These are phyloP conservation scores for Penicillium dipodomyicola DNA, from an alignment of 495 filamentous ascomycete genomes.

Conservation along the genomic window DNA sequence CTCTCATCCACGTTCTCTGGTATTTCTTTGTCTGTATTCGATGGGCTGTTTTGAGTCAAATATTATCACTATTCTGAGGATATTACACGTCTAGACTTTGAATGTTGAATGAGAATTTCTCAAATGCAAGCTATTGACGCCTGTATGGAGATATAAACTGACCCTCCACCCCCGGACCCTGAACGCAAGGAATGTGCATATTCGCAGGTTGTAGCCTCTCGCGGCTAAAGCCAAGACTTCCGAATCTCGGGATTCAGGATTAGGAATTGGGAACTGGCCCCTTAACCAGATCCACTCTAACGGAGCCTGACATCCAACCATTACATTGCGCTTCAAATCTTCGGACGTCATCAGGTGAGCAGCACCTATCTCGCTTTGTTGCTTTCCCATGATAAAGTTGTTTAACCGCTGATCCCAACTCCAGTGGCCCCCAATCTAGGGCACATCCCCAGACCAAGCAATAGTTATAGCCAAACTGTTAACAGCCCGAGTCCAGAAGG, in stretches of 20 bases:
- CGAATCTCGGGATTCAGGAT: not conserved
- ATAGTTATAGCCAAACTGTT: not conserved
- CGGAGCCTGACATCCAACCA: not conserved
- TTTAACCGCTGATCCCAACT: not conserved
- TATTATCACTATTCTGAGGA: not conserved
- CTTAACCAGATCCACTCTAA: conserved; percentile 7
- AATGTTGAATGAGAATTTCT: not conserved
- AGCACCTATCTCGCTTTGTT: not conserved
- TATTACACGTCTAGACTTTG: not conserved
- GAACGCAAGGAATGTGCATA: not conserved
- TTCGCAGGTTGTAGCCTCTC: not conserved
- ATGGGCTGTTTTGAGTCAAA: not conserved
- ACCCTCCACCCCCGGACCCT: not conserved
- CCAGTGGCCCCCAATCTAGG: not conserved
- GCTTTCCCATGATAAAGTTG: not conserved
- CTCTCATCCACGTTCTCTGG: not conserved
- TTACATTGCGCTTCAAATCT: not conserved
- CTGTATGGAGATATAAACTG: not conserved
- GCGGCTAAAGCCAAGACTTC: conserved; percentile 1
- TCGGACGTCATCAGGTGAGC: conserved; percentile 1
- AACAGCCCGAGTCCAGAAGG: not conserved
- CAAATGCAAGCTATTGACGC: not conserved
- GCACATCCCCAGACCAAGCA: not conserved
- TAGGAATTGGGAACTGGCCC: not conserved
- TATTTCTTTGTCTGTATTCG: not conserved